phyloP scores from a whole-genome alignment of 768 basidiomycete species.

The Gautieria morchelliformis region DNA sequence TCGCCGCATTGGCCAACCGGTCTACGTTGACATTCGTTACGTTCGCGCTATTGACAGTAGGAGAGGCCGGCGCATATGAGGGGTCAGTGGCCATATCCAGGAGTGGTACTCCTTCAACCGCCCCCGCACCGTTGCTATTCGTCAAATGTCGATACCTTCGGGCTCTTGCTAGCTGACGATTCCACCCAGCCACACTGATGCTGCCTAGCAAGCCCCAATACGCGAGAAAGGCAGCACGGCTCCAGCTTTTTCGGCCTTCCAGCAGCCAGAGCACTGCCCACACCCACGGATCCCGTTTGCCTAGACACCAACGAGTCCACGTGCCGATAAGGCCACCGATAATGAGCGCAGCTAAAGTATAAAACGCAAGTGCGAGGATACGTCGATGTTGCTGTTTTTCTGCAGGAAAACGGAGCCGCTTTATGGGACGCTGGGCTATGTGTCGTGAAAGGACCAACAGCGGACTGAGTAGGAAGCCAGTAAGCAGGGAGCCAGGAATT shows the following conservation, averaged over 20 bases:
- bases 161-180: slow-evolving; percentile 73
- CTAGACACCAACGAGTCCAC: slow-evolving; percentile 88
- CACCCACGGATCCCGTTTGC: slow-evolving; percentile 75
- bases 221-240: slow-evolving; percentile 60
- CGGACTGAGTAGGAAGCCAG: slow-evolving; percentile 92
- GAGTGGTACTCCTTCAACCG: slow-evolving; percentile 20
- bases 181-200: slow-evolving; percentile 92
- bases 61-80: slow-evolving; percentile 6
- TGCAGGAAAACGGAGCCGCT: slow-evolving; percentile 69
- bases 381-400: slow-evolving; percentile 78
- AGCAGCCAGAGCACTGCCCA: slow-evolving; percentile 76
- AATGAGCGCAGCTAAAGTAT: slow-evolving; percentile 64
- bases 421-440: slow-evolving; percentile 76
- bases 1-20: slow-evolving; percentile 21
- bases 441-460: slow-evolving; percentile 86
- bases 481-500: slow-evolving; percentile 83
- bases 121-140: slow-evolving; percentile 25
- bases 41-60: slow-evolving; percentile 26
- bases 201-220: slow-evolving; percentile 81
- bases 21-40: slow-evolving; percentile 39
- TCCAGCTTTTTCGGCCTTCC: slow-evolving; percentile 70
- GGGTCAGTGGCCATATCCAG: slow-evolving; percentile 10
- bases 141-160: slow-evolving; percentile 46
- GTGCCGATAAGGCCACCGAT: slow-evolving; percentile 77
- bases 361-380: slow-evolving; percentile 78